Conservation (phyloP, 139 green algal genomes). For the Micractinium conductrix region DNA sequence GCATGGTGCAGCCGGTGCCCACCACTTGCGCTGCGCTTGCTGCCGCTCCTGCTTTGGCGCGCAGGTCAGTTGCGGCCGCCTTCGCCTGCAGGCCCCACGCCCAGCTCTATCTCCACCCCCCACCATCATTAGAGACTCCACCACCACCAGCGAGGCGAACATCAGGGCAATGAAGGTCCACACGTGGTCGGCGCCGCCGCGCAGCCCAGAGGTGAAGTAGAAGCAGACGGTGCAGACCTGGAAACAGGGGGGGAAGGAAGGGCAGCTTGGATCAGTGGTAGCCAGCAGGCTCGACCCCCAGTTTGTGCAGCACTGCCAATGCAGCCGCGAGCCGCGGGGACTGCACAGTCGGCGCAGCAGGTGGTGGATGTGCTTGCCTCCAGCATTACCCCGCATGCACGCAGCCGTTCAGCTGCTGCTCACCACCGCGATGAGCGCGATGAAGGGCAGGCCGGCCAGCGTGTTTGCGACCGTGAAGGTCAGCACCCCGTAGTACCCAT, state of each 20-base stretch:
- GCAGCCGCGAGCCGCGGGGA: too few species aligned
- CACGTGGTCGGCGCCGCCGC: conserved; percentile 53
- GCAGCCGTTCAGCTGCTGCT: not conserved
- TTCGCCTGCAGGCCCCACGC: not conserved
- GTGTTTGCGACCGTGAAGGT: conserved; percentile 71
- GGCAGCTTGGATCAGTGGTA: too few species aligned
- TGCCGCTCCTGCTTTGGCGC: too few species aligned
- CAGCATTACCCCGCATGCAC: not conserved
- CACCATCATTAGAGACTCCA: conserved; percentile 72
- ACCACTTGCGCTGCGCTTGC: too few species aligned
- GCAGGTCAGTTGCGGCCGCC: not conserved
- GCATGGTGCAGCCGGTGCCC: too few species aligned
- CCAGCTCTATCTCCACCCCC: not conserved
- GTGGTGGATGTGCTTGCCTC: not conserved
- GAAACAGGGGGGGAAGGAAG: too few species aligned
- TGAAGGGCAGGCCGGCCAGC: conserved; percentile 70
- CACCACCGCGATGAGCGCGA: conserved; percentile 71
- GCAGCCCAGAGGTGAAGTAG: conserved; percentile 69
- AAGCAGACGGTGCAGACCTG: conserved; percentile 39
- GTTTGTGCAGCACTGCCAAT: too few species aligned
- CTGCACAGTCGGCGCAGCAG: not conserved
- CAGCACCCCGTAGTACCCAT: conserved; percentile 74
- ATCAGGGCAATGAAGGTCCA: conserved; percentile 74
- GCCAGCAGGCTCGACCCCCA: too few species aligned
- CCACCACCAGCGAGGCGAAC: conserved; percentile 49